Conservation (phyloP, 208 protist genomes). For the Wallacemonas sp. region DNA sequence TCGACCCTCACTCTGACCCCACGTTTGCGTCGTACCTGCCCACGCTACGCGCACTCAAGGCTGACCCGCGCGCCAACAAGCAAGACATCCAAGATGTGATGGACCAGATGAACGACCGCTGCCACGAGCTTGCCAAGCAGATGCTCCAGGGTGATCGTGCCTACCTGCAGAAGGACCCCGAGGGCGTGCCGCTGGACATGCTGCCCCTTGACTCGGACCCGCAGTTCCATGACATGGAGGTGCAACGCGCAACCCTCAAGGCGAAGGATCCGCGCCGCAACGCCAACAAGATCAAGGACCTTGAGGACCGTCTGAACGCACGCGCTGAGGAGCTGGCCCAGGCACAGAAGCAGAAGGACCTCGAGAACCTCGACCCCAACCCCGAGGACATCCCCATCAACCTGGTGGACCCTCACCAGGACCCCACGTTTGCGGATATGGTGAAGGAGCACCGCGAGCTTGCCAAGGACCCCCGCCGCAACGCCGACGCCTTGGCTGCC, state of each 20-base stretch:
- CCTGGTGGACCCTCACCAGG: slow-evolving; percentile 53
- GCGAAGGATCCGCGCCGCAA: slow-evolving; percentile 60
- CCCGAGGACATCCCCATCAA: slow-evolving; percentile 62
- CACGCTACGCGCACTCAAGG: slow-evolving; percentile 54
- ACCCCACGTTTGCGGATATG: slow-evolving; percentile 53
- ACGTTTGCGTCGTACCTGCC: slow-evolving; percentile 48
- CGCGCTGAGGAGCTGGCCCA: slow-evolving; percentile 66
- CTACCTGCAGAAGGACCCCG: slow-evolving; percentile 55
- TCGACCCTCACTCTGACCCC: slow-evolving; percentile 58
- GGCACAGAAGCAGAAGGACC: slow-evolving; percentile 53
- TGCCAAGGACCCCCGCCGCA: slow-evolving; percentile 37
- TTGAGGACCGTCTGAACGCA: slow-evolving; percentile 62
- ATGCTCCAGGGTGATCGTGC: slow-evolving; percentile 49
- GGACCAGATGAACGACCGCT: slow-evolving; percentile 63
- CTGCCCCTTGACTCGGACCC: slow-evolving; percentile 47
- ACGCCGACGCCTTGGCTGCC: slow-evolving; percentile 36
- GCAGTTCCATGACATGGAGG: slow-evolving; percentile 59
- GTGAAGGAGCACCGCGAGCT: slow-evolving; percentile 56
- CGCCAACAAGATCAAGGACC: slow-evolving; percentile 58
- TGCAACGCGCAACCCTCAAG: slow-evolving; percentile 60
- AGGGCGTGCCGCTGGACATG: slow-evolving; percentile 60
- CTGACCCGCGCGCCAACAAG: slow-evolving; percentile 30
- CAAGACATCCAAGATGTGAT: slow-evolving; percentile 38
- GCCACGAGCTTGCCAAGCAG: slow-evolving; percentile 59
- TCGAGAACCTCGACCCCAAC: slow-evolving; percentile 51